Evolutionary conservation across 768 basidiomycete species (phyloP).

Genomic region (Mycena vitilis): DNA sequence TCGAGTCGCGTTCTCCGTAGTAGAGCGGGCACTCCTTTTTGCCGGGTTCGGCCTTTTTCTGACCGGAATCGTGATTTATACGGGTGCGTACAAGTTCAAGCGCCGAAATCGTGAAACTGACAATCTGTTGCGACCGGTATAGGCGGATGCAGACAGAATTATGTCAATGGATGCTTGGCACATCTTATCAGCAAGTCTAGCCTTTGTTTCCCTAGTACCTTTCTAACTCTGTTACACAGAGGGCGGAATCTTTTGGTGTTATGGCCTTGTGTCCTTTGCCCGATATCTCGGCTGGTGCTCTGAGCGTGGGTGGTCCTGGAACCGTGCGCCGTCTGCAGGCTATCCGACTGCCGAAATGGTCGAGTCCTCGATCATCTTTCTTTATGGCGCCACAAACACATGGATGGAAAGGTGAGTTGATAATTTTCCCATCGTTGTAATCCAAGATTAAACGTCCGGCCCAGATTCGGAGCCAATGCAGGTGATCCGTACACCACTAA

Average conservation of each 20-base stretch:
- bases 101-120: neutral
- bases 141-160: slow-evolving; percentile 84
- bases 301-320: slow-evolving; percentile 96
- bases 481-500: slow-evolving; percentile 91
- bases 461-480: slow-evolving; percentile 80
- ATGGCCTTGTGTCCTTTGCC: slow-evolving; percentile 89
- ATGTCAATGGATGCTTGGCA: slow-evolving; percentile 86
- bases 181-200: slow-evolving; percentile 86
- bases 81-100: slow-evolving; percentile 54
- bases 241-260: slow-evolving; percentile 93
- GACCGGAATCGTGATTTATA: slow-evolving; percentile 83
- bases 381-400: slow-evolving; percentile 91
- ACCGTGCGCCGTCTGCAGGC: slow-evolving; percentile 65
- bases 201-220: slow-evolving; percentile 3
- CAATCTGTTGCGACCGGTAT: slow-evolving; percentile 15
- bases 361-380: slow-evolving; percentile 85
- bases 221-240: slow-evolving; percentile 55
- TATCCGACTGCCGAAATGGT: slow-evolving; percentile 78
- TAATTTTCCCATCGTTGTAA: neutral
- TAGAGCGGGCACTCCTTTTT: slow-evolving; percentile 75
- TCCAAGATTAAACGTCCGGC: neutral
- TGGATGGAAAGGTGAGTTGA: slow-evolving; percentile 81
- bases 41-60: slow-evolving; percentile 75
- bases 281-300: slow-evolving; percentile 94
- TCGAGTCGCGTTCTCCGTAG: slow-evolving; percentile 59